These are phyloP conservation scores for Hibiscus trionum DNA, from an alignment of 345 rosid species.

Conservation along the genomic window DNA sequence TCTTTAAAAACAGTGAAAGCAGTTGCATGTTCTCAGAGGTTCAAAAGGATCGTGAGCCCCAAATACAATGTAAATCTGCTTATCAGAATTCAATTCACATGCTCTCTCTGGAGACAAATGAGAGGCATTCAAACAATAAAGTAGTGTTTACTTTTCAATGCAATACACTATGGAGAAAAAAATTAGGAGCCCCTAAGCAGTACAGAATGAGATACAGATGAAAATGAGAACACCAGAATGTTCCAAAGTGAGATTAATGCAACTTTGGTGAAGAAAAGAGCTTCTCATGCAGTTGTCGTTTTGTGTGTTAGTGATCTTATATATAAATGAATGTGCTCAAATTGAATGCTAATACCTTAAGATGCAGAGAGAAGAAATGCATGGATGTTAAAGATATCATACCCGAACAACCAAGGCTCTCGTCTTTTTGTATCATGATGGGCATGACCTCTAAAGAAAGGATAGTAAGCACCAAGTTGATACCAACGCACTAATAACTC, in stretches of 20 bases:
- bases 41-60: background rate
- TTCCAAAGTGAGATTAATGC: background rate
- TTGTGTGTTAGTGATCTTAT: background rate
- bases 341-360: constrained; percentile 1
- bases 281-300: background rate
- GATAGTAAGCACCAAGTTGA: constrained; percentile 97
- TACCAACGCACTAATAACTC: constrained; percentile 96
- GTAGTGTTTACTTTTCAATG: background rate
- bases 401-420: constrained; percentile 99
- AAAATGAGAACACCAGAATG: background rate
- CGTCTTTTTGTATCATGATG: constrained; percentile 97
- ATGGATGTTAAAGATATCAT: constrained; percentile 13
- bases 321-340: background rate
- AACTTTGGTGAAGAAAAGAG: background rate
- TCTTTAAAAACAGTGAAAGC: background rate
- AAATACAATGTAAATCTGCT: background rate
- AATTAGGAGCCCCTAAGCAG: background rate
- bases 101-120: background rate
- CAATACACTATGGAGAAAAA: background rate
- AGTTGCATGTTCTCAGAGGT: background rate
- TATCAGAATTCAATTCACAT: background rate
- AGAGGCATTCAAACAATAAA: background rate
- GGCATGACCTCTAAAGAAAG: constrained; percentile 97
- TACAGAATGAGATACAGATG: background rate
- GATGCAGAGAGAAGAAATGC: background rate